Base-by-base conservation (phyloP, 345 rosid genomes). In the Anastatica hierochuntica region DNA sequence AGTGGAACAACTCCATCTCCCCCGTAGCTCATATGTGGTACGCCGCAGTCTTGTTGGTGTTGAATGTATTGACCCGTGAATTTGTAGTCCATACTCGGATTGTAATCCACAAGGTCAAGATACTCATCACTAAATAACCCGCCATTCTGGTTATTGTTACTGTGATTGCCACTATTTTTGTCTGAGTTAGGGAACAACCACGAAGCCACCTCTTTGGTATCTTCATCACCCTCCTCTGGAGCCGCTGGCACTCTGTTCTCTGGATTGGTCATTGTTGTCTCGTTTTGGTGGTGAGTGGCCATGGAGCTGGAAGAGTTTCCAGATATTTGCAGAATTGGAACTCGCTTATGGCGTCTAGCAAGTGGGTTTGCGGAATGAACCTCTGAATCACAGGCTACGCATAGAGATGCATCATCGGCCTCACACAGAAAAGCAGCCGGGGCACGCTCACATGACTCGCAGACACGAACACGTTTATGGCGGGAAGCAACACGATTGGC, bases 331-430 rank as follows among this genome's bases (percentile, higher is more conserved):
- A 71, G 78, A 43, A 87, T 76, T 0, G 96, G 84, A 14, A 90
- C 79, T 1, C 98, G 80, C 29, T 77, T 85, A 72, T 90, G 98
- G 61, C 98, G 96, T 64, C 95, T 79, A 6, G 96, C 96, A 1
- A 90, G 85, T 1, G 95, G 94, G 63, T 90, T 90, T 27, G 95
- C 96, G 0, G 95, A 82, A 56, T 90, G 98, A 66, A 90, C 79
- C 14, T 79, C 84, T 5, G 85, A 74, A 47, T 90, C 96, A 20
- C 98, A 90, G 42, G 84, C 59, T 2, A 68, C 31, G 49, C 98
- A 90, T n/a, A 90, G 79, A 16, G 95, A 84, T 1, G 96, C 98
- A 1, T 96, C 88, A 14, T 90, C 95, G 1, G 98, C 95, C 77
- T 84, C 84, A 76, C 98, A 87, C 4, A 80, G 42, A 54, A 84